Conservation (phyloP, 495 filamentous ascomycete genomes). For the Trypethelium eluteriae region DNA sequence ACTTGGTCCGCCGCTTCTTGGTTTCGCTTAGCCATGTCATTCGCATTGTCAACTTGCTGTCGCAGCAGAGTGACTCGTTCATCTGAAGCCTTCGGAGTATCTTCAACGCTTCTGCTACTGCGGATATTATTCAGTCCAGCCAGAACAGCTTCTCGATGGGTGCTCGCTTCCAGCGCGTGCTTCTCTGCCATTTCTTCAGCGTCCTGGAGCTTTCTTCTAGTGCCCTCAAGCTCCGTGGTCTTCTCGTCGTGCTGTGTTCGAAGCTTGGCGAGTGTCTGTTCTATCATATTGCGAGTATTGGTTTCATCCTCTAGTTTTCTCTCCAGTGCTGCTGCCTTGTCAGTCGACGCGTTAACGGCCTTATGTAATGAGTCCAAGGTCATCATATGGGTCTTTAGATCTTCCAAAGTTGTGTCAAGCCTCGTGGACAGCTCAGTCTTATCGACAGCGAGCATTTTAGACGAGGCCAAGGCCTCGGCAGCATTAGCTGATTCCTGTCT, state of each 20-base stretch:
- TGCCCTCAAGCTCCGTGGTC: slow-evolving; percentile 68
- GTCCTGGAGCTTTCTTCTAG: slow-evolving; percentile 66
- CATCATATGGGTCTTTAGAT: slow-evolving; percentile 60
- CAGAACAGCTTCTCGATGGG: slow-evolving; percentile 76
- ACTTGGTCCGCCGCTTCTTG: slow-evolving; percentile 84
- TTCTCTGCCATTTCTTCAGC: slow-evolving; percentile 86
- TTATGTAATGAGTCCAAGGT: slow-evolving; percentile 68
- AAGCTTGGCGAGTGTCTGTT: slow-evolving; percentile 70
- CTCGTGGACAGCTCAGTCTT: slow-evolving; percentile 71
- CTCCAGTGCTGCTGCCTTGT: slow-evolving; percentile 67
- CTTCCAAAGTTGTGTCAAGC: slow-evolving; percentile 57
- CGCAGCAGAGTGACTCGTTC: slow-evolving; percentile 74
- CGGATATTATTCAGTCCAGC: slow-evolving; percentile 67
- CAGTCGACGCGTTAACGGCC: slow-evolving; percentile 68
- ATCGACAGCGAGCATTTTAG: slow-evolving; percentile 69
- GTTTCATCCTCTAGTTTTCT: slow-evolving; percentile 80
- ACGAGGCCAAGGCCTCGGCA: slow-evolving; percentile 64
- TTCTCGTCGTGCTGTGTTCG: slow-evolving; percentile 79
- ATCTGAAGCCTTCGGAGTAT: slow-evolving; percentile 50
- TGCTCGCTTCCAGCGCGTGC: slow-evolving; percentile 76
- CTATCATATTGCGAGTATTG: slow-evolving; percentile 63
- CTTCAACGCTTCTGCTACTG: slow-evolving; percentile 42
- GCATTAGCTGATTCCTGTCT: slow-evolving; percentile 70
- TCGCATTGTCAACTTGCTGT: slow-evolving; percentile 68
- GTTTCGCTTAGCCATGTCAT: slow-evolving; percentile 72